A percentile compares a stretch with the other conserved stretches of the same genome.
Evolutionary conservation across 1,139 yeast species (phyloP).

Genomic region (Kodamaea fungicola): DNA sequence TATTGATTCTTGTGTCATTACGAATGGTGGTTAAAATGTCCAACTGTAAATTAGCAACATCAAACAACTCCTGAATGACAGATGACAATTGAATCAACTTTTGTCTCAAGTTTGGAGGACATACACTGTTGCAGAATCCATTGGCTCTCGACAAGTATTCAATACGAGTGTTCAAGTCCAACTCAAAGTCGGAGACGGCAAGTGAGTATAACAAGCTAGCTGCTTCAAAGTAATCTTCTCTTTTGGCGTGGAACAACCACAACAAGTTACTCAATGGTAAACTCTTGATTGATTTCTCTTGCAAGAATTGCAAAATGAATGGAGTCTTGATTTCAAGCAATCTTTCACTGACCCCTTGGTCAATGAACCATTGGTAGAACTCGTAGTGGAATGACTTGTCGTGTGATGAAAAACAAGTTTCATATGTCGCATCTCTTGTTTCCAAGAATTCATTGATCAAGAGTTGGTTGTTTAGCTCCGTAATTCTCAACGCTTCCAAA

Average conservation of each 20-base stretch:
- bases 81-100: constrained; percentile 69
- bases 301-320: constrained; percentile 71
- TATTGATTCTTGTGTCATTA: constrained; percentile 55
- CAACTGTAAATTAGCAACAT: constrained; percentile 85
- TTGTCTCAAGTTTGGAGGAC: constrained; percentile 76
- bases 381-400: constrained; percentile 88
- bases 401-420: constrained; percentile 65
- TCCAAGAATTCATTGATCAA: constrained; percentile 53
- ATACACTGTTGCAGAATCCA: constrained; percentile 85
- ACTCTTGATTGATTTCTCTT: constrained; percentile 65
- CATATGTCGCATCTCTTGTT: constrained; percentile 69
- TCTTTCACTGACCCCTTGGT: constrained; percentile 73
- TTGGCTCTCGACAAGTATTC: constrained; percentile 89
- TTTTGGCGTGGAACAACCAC: constrained; percentile 87
- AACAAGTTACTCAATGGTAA: constrained; percentile 75
- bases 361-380: constrained; percentile 88
- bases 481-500: constrained; percentile 53
- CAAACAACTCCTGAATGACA: constrained; percentile 74
- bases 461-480: constrained; percentile 42
- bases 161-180: constrained; percentile 69
- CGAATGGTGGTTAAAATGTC: constrained; percentile 63
- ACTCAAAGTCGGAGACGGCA: constrained; percentile 70
- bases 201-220: constrained; percentile 76
- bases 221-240: constrained; percentile 75
- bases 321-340: constrained; percentile 79